Base-by-base conservation (phyloP, 2,329 filamentous ascomycete species). In the Mariannaea elegans region DNA sequence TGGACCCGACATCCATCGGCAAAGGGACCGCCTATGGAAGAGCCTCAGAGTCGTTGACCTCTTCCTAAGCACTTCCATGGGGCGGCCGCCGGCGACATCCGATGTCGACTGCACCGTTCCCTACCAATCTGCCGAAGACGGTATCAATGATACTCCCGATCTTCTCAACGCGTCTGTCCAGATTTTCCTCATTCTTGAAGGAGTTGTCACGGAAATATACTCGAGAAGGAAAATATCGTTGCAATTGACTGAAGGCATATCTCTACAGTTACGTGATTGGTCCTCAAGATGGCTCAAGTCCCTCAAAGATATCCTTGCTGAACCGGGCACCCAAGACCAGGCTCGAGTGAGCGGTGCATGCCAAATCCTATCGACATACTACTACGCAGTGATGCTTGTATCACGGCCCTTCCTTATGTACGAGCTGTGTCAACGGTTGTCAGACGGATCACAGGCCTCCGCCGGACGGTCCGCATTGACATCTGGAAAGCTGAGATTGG, bases 371-470 rank as follows among this genome's bases (percentile, higher is more conserved):
- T 77, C 80, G 1, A 81, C 82, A 2, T 86, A 85, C 55, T 84
- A 85, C 68, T 85, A 86, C 58, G 81, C 82, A 1, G 83, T 85
- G n/a, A 85, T 86, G 75, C 75, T 86, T 3, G 82, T 85, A 0
- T 83, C 83, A 0, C 74, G 83, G 1, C 83, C 83, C 0, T 86
- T 86, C 49, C 74, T 86, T 7, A 84, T 85, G 82, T 84, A 83
- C 47, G 83, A 85, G 67, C 72, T 85, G 3, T 81, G 78, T 49
- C 76, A 77, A 24, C 75, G 83, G 0, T 62, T 85, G 4, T 76
- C 77, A 0, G 79, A 81, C 9, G 71, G 65, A 4, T 61, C 72
- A 0, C 54, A 66, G 0, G 31, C 65, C 4, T 44, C 68, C 0
- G 41, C 56, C 23, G 64, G 57, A 1, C 57, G 64, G 23, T 65